These are phyloP conservation scores for Cyamopsis tetragonoloba DNA, from an alignment of 306 rosid species.

Conservation along the genomic window DNA sequence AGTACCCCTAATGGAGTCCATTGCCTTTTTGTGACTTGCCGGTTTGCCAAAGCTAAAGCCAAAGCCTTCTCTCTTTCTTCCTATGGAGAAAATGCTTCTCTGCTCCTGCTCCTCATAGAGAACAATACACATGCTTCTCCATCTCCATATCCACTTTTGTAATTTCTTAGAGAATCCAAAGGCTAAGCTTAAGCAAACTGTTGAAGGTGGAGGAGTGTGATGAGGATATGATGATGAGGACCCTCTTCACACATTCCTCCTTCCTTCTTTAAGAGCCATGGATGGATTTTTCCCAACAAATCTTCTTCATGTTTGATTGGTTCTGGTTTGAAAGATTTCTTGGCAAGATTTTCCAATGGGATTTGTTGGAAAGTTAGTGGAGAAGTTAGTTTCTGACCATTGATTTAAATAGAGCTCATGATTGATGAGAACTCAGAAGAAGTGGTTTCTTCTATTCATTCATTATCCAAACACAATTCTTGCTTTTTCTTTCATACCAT, in stretches of 20 bases:
- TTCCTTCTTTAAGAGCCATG: conserved; percentile 35
- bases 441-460: conserved; percentile 36
- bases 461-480: conserved; percentile 30
- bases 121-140: conserved; percentile 16
- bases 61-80: conserved; percentile 28
- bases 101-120: conserved; percentile 13
- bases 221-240: conserved; percentile 13
- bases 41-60: conserved; percentile 52
- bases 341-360: conserved; percentile 25
- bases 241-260: conserved; percentile 34
- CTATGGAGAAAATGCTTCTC: conserved; percentile 18
- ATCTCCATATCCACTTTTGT: not conserved
- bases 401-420: conserved; percentile 52
- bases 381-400: conserved; percentile 29
- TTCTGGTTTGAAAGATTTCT: conserved; percentile 31
- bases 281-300: conserved; percentile 33
- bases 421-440: conserved; percentile 2
- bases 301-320: conserved; percentile 21
- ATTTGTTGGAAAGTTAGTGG: conserved; percentile 45
- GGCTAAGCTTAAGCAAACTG: conserved; percentile 45
- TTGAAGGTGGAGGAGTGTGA: conserved; percentile 41
- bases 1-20: conserved; percentile 45
- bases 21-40: conserved; percentile 93
- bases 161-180: conserved; percentile 3
- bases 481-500: conserved; percentile 27